Evolutionary conservation across 306 rosid genomes (phyloP), one percentile per base, ranked within the genome.

Genomic region (Senna tora): DNA sequence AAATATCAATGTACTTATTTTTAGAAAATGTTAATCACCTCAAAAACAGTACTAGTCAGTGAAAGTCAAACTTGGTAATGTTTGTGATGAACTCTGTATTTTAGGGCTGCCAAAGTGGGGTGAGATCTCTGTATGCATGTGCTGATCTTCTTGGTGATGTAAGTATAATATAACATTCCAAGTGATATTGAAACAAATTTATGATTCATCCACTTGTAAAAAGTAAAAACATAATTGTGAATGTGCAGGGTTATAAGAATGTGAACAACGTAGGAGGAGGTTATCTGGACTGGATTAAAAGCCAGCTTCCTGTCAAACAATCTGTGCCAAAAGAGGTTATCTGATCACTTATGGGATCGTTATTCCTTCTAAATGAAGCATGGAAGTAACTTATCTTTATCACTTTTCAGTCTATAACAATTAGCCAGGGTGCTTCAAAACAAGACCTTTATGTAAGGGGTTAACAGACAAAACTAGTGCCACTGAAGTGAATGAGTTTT

Each of bases 251-350:
- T n/a, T 93, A 73, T 71, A 69, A 82, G 86, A 65, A 84, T 69
- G 85, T 83, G 89, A 84, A 50, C 32, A 79, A 93, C 86, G 80
- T 91, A 83, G 92, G 92, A 76, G 97, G 97, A 77, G 98, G 97
- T 21, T 82, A 87, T 66, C 30, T 65, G 7, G 92, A 87, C 10
- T 93, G 95, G 97, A 77, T 85, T 59, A 87, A 80, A 54, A 83
- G 84, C 52, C 76, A 74, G 30, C 81, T 87, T 61, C 65, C 86
- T 7, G 87, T 82, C 63, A 71, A 73, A 6, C 72, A 66, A 58
- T 74, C 86, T 38, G 1, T 2, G 15, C 17, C 51, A 30, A 57
- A 72, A 72, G 80, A 61, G 16, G 83, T 42, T 72, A 74, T 75
- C 70, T 77, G 63, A 72, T 69, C 49, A 22, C 2, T 25, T 25